Conservation (phyloP, 1,139 yeast genomes). For the Candida tetrigidarum region DNA sequence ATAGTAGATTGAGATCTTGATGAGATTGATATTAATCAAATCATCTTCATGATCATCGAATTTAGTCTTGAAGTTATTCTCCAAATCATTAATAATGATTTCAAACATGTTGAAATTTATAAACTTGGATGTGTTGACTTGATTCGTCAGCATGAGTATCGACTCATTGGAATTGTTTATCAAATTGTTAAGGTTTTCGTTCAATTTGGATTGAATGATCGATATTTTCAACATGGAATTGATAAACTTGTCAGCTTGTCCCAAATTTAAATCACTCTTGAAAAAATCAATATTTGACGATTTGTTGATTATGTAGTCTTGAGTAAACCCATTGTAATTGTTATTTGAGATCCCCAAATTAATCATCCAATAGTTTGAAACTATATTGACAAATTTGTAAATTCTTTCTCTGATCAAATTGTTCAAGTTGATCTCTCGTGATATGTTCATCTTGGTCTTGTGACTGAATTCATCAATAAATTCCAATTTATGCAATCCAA, state of each 20-base stretch:
- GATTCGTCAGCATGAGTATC: constrained; percentile 21
- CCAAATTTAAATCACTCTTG: constrained; percentile 11
- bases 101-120: constrained; percentile 51
- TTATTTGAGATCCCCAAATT: constrained; percentile 45
- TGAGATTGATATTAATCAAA: constrained; percentile 24
- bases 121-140: constrained; percentile 31
- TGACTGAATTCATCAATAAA: constrained; percentile 50
- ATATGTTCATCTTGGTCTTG: constrained; percentile 41
- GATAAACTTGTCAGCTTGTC: constrained; percentile 37
- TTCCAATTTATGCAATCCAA: constrained; percentile 49
- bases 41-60: constrained; percentile 15
- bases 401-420: constrained; percentile 46
- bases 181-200: constrained; percentile 42
- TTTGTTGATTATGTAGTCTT: constrained; percentile 46
- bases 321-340: constrained; percentile 44
- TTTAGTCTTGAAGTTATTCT: constrained; percentile 18
- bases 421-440: constrained; percentile 37
- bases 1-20: constrained; percentile 40
- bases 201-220: constrained; percentile 45
- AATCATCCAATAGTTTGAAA: constrained; percentile 50
- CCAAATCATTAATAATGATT: constrained; percentile 39
- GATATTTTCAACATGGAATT: constrained; percentile 46
- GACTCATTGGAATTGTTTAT: constrained; percentile 20
- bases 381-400: constrained; percentile 47
- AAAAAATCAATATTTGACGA: constrained; percentile 34